Evolutionary conservation across 495 filamentous ascomycete species (phyloP).

Genomic region (Friedmanniomyces endolithicus): DNA sequence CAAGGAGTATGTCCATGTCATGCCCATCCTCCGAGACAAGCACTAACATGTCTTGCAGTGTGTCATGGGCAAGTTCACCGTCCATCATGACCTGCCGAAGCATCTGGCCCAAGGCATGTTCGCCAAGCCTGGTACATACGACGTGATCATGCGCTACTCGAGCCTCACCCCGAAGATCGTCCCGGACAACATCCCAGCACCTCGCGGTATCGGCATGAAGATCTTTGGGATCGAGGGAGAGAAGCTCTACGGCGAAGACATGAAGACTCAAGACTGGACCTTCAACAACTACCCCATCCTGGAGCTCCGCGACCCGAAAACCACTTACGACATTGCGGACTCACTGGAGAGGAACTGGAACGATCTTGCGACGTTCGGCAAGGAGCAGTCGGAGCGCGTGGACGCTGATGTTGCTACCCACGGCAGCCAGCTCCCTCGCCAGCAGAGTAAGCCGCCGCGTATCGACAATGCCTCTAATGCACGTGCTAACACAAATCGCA

Average conservation of each 20-base stretch:
- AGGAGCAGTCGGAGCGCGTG: conserved; percentile 32
- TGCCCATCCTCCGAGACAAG: not conserved
- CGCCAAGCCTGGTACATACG: conserved; percentile 24
- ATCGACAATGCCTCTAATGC: not conserved
- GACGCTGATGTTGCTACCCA: conserved; percentile 29
- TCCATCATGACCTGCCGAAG: conserved; percentile 30
- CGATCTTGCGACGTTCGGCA: conserved; percentile 30
- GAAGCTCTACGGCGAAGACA: conserved; percentile 33
- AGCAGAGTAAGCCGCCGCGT: conserved; percentile 7
- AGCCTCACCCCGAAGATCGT: conserved; percentile 11
- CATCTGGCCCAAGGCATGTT: conserved; percentile 38
- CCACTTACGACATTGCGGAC: conserved; percentile 36
- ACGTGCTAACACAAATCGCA: conserved; percentile 24
- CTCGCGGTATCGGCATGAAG: conserved; percentile 39
- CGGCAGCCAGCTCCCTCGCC: conserved; percentile 12
- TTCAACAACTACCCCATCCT: conserved; percentile 39
- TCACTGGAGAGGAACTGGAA: conserved; percentile 35
- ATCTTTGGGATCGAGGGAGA: conserved; percentile 37
- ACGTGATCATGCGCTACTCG: conserved; percentile 21
- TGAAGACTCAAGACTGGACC: conserved; percentile 36
- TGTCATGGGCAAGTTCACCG: conserved; percentile 35
- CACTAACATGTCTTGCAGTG: conserved; percentile 5
- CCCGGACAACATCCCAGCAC: conserved; percentile 34
- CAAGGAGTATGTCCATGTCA: conserved; percentile 27
- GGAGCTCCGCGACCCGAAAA: conserved; percentile 37